Evolutionary conservation across 805 yeast species (phyloP), one percentile per base, ranked within the genome.

Genomic region (Lipomyces sp.): DNA sequence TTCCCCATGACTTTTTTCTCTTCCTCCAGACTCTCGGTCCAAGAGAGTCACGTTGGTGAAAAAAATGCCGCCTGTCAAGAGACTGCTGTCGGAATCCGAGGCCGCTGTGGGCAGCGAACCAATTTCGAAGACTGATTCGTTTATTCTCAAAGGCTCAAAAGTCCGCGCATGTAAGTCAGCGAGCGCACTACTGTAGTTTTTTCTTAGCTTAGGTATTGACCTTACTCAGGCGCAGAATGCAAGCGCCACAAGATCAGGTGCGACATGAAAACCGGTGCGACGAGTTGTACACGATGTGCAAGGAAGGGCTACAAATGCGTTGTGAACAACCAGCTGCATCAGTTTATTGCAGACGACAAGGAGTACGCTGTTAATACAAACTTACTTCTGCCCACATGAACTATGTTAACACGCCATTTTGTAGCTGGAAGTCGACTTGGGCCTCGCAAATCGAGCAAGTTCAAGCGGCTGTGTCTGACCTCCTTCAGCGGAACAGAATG

Each of bases 241-340:
- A 53, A 53, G 18, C 34, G 37, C n/a, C 56, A 53, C 42, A 53
- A 53, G 56, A 5, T 53, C 56, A 53, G 18, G 56, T 53, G 56
- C 56, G 56, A 53, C 10, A 53, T n/a, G 10, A 32, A 34, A 18
- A 15, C 56, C 18, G 37, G 37, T 18, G 37, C 15, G 8, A 8
- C 2, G 8, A 53, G 56, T n/a, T 53, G 56, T 18, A 34, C 24
- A 2, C 35, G 56, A n/a, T 53, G 56, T 8, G 15, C 6, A n/a
- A 53, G 15, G 56, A 53, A 53, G 56, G 37, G 56, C 18, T 42
- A 15, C 7, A 53, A 15, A 15, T 53, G 56, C n/a, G 37, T 53
- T 34, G 37, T 32, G 8, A 53, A n/a, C n/a, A 18, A n/a, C 18
- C 37, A 18, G 18, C 34, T 53, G 13, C 56, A 34, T 32, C 56